Evolutionary conservation across 352 stramenopile genomes (phyloP).

Genomic region (Phytopythium vexans): DNA sequence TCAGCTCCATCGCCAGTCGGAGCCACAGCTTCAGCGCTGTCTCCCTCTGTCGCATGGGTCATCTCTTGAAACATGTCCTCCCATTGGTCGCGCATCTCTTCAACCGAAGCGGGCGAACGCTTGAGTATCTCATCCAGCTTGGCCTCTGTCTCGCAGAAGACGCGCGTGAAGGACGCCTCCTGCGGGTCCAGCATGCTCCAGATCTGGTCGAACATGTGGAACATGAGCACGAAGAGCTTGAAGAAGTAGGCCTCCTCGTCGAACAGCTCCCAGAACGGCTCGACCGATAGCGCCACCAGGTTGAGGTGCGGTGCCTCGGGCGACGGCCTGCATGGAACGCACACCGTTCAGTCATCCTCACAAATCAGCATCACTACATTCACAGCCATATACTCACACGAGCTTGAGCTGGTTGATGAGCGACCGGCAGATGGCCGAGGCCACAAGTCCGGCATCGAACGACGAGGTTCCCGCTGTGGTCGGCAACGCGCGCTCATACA

Average conservation of each 20-base stretch:
- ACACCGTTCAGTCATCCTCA: conserved; percentile 7
- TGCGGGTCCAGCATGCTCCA: conserved; percentile 61
- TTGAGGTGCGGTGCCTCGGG: conserved; percentile 65
- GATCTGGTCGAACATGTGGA: conserved; percentile 72
- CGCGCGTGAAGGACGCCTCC: conserved; percentile 71
- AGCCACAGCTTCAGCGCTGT: neutral
- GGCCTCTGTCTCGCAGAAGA: conserved; percentile 73
- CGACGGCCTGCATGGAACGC: conserved; percentile 29
- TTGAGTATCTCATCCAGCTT: conserved; percentile 71
- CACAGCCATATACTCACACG: conserved; percentile 35
- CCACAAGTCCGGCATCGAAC: conserved; percentile 68
- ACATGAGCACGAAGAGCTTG: conserved; percentile 75
- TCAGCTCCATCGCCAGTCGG: neutral
- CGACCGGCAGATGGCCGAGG: conserved; percentile 64
- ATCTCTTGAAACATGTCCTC: conserved; percentile 21
- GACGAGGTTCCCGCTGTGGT: conserved; percentile 47
- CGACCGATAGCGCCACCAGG: conserved; percentile 68
- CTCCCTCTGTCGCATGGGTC: neutral
- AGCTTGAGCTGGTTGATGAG: conserved; percentile 74
- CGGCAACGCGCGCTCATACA: conserved; percentile 56
- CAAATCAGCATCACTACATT: neutral
- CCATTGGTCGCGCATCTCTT: conserved; percentile 69
- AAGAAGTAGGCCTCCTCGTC: conserved; percentile 77
- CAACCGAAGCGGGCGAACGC: conserved; percentile 48
- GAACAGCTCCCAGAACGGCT: conserved; percentile 84